Conservation (phyloP, 2,329 filamentous ascomycete genomes). For the Aspergillus vadensis region DNA sequence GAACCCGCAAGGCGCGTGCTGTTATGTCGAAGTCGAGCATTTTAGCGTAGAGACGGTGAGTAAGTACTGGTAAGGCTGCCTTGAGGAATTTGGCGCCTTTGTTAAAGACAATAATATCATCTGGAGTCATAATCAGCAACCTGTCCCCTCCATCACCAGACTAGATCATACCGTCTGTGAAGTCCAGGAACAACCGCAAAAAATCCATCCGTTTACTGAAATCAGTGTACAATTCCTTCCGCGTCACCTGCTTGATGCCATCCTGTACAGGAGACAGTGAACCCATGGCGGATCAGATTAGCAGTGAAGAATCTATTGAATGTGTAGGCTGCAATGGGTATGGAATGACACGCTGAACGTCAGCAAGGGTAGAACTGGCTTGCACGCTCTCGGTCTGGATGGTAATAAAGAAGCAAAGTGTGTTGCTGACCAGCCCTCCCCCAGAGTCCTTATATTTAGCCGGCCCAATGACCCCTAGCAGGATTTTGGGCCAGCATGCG, state of each 20-base stretch:
- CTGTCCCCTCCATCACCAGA: background rate
- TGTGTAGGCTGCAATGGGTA: background rate
- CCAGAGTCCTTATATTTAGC: background rate
- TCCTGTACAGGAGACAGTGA: background rate
- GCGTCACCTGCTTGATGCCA: conserved; percentile 8
- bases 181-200: conserved; percentile 9
- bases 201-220: conserved; percentile 14
- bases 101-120: conserved; percentile 14
- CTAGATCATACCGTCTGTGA: conserved; percentile 9
- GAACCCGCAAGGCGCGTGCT: conserved; percentile 14
- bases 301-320: background rate
- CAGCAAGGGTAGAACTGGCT: background rate
- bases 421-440: background rate
- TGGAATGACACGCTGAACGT: background rate
- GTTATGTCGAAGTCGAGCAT: conserved; percentile 19
- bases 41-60: conserved; percentile 16
- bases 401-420: background rate
- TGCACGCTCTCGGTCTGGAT: background rate
- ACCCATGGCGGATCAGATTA: conserved; percentile 1
- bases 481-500: conserved; percentile 1
- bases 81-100: conserved; percentile 14
- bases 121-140: background rate
- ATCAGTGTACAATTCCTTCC: conserved; percentile 17
- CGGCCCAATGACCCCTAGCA: background rate
- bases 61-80: conserved; percentile 11